A percentile compares a stretch with the other conserved stretches of the same genome.
Evolutionary conservation across 139 green algal species (phyloP).

Genomic region (Chlamydomonas sp.): DNA sequence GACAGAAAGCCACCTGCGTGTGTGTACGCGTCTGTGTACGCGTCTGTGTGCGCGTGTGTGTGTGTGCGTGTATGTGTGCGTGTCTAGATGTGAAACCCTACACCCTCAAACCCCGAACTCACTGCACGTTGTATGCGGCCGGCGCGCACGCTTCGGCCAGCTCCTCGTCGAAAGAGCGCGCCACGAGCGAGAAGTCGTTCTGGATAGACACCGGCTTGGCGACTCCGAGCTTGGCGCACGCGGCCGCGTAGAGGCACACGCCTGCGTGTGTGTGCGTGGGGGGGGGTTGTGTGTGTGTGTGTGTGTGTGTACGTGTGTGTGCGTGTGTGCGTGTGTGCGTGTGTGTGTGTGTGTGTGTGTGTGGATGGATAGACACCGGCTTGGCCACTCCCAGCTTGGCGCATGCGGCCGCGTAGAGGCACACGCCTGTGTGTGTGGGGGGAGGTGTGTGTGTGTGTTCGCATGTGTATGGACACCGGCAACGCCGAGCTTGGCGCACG

Average conservation of each 20-base stretch:
- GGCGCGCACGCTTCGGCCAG: constrained; percentile 52
- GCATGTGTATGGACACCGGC: too few relatives aligned
- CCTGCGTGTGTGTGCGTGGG: constrained; percentile 26
- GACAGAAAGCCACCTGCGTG: too few relatives aligned
- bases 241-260: constrained; percentile 50
- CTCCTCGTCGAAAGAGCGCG: constrained; percentile 35
- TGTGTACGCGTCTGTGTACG: too few relatives aligned
- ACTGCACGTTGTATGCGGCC: constrained; percentile 60
- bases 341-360: too few relatives aligned
- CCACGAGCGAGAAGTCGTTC: constrained; percentile 54
- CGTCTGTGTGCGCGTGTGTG: too few relatives aligned
- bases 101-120: not conserved
- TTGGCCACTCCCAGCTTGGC: too few relatives aligned
- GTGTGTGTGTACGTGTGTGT: constrained; percentile 3
- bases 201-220: constrained; percentile 65
- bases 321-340: constrained; percentile 5
- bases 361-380: too few relatives aligned
- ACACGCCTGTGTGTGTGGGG: too few relatives aligned
- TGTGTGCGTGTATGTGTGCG: too few relatives aligned
- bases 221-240: constrained; percentile 51
- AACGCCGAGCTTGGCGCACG: too few relatives aligned
- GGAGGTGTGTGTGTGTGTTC: too few relatives aligned
- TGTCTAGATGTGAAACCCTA: not conserved
- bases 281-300: not conserved
- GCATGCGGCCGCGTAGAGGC: too few relatives aligned